Conservation (phyloP, 495 filamentous ascomycete genomes). For the Lepidopterella palustris region DNA sequence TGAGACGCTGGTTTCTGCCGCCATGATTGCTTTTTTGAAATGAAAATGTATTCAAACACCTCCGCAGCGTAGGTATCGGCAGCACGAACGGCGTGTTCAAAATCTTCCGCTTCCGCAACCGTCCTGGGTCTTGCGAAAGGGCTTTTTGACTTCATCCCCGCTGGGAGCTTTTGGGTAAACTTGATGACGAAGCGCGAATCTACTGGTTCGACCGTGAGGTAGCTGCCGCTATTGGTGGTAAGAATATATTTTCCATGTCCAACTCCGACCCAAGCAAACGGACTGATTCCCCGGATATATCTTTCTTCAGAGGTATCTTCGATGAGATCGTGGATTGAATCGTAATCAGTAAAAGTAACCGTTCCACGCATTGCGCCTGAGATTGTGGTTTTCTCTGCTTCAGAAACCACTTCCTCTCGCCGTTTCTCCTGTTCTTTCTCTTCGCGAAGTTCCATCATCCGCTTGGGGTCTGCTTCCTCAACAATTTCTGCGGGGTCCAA, state of each 20-base stretch:
- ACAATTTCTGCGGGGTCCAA: conserved; percentile 80
- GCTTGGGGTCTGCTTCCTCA: conserved; percentile 49
- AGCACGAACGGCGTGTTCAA: conserved; percentile 69
- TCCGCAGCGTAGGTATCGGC: conserved; percentile 71
- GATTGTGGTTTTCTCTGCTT: conserved; percentile 6
- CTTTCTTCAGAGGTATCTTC: conserved; percentile 69
- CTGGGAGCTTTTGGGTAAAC: conserved; percentile 28
- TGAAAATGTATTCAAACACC: conserved; percentile 53
- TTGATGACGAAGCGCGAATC: conserved; percentile 19
- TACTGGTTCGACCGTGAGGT: conserved; percentile 54
- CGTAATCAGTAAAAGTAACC: conserved; percentile 79
- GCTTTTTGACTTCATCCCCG: conserved; percentile 33
- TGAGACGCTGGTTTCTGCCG: conserved; percentile 57
- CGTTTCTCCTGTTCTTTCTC: conserved; percentile 38
- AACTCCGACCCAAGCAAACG: conserved; percentile 73
- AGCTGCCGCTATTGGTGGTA: conserved; percentile 47
- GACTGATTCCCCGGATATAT: conserved; percentile 70
- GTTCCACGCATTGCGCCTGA: conserved; percentile 21
- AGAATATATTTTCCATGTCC: conserved; percentile 59
- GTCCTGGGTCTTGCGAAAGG: conserved; percentile 60
- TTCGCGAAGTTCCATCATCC: conserved; percentile 50
- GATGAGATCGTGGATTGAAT: conserved; percentile 79
- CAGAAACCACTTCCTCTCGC: conserved; percentile 24
- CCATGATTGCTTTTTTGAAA: conserved; percentile 58
- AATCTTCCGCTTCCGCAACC: conserved; percentile 52